These are phyloP conservation scores for Hepatocystis sp. DNA, from an alignment of 169 alveolate species.

Conservation along the genomic window DNA sequence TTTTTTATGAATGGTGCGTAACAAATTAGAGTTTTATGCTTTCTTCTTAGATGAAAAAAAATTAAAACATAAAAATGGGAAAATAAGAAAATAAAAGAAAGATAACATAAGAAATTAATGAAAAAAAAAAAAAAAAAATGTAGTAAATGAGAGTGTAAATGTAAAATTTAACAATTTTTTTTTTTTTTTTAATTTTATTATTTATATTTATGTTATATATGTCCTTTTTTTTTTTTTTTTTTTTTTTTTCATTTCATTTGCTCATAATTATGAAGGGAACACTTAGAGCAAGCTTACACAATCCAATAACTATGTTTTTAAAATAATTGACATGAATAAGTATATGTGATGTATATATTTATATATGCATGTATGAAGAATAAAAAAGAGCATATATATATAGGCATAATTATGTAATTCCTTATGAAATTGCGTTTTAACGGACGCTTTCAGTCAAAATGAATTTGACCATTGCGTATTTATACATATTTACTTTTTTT, in stretches of 20 bases:
- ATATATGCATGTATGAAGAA: constrained; percentile 8
- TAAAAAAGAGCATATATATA: neutral
- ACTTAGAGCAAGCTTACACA: neutral
- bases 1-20: too few species aligned
- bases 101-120: too few species aligned
- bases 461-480: constrained; percentile 10
- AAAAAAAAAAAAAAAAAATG: too few species aligned
- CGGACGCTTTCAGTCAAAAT: constrained; percentile 3
- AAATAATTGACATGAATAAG: too few species aligned
- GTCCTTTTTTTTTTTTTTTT: constrained; percentile 9
- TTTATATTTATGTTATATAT: constrained; percentile 3
- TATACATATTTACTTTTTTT: neutral
- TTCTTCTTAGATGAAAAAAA: neutral
- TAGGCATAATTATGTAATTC: constrained; percentile 11
- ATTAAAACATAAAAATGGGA: neutral
- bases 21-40: neutral
- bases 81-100: constrained; percentile 2
- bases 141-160: constrained; percentile 6
- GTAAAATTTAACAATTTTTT: neutral
- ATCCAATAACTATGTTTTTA: neutral
- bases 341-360: too few species aligned
- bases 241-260: constrained; percentile 14
- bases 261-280: constrained; percentile 1
- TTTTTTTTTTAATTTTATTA: neutral
- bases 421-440: too few species aligned